phyloP scores from a whole-genome alignment of 768 basidiomycete genomes.

The Kwoniella sp. region DNA sequence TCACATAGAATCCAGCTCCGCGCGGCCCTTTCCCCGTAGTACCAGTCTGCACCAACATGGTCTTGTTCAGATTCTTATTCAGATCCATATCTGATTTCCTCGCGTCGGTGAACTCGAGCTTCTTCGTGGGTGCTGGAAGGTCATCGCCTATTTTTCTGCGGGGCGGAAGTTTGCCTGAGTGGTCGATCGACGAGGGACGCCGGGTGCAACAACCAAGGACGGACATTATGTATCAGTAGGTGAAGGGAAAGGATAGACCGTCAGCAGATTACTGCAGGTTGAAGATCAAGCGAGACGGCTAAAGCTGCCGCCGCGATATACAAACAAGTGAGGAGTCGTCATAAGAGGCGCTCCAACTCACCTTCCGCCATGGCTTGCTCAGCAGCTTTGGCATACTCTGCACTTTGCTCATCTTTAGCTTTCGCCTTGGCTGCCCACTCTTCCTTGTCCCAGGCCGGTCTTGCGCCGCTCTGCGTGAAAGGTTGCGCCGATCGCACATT shows the following conservation, averaged over 20 bases:
- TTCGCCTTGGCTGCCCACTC: slow-evolving; percentile 55
- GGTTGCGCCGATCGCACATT: no score
- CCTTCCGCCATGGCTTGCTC: slow-evolving; percentile 58
- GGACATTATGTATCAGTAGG: no score
- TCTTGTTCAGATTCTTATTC: slow-evolving; percentile 93
- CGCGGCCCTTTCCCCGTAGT: slow-evolving; percentile 62
- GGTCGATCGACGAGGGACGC: background rate
- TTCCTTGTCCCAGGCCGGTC: slow-evolving; percentile 96
- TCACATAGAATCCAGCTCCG: slow-evolving; percentile 79
- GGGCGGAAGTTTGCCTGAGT: slow-evolving; percentile 66
- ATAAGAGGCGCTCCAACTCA: no score
- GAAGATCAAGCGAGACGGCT: background rate
- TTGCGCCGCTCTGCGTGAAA: slow-evolving; percentile 36
- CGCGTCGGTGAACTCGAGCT: slow-evolving; percentile 68
- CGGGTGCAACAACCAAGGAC: no score
- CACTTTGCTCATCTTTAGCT: slow-evolving; percentile 64
- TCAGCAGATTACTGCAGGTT: background rate
- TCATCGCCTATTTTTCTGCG: slow-evolving; percentile 60
- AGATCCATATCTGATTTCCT: slow-evolving; percentile 82
- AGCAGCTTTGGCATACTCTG: slow-evolving; percentile 71
- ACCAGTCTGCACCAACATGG: slow-evolving; percentile 79
- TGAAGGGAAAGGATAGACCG: background rate
- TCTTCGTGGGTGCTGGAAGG: slow-evolving; percentile 87
- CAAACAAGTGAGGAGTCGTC: no score
- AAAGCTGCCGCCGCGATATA: no score